Base-by-base conservation (phyloP, 345 rosid species). In the Litchi chinensis region DNA sequence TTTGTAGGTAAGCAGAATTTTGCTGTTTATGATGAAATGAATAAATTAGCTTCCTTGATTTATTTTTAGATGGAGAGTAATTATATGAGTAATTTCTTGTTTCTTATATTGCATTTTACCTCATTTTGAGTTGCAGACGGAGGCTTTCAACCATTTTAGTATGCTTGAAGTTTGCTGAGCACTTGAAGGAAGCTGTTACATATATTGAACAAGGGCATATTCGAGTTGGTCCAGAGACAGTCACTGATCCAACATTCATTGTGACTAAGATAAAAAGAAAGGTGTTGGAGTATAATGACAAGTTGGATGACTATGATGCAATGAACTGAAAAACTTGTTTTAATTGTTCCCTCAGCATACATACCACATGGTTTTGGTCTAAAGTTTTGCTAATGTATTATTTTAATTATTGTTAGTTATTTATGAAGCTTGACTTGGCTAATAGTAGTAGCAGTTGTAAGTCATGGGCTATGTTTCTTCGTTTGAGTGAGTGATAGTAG, bases 141-240 rank as follows among this genome's bases (percentile, higher is more conserved):
- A 87, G 99, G 84, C 92, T 95, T 68, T 80, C 96, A 24, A 85
- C 93, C 16, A 89, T 95, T 10, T 76, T 95, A 78, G 84, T 88
- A 81, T 84, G 83, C 6, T 84, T 89, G 74, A 93, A 93, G 89
- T 93, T 86, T 87, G 97, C 98, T 0, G 96, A 93, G 87, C 96
- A 90, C 73, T 79, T 91, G 70, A 95, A 87, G 88, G 98, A 92
- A 89, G 97, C 98, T 0, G 87, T 93, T 62, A 92, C 98, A 59
- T 95, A 93, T 79, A 92, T 95, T 19, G 95, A 93, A 86, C 99
- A 95, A 84, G 97, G 97, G 46, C 98, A 95, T 78, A 76, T 95
- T 76, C 91, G 97, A 73, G 97, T 92, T n/a, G 98, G 99, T 72
- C 97, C 96, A 0, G 98, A 95, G 63, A 92, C 96, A 0, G 81